These are phyloP conservation scores for Moniliophthora roreri DNA, from an alignment of 1,284 basidiomycete species.

Conservation along the genomic window DNA sequence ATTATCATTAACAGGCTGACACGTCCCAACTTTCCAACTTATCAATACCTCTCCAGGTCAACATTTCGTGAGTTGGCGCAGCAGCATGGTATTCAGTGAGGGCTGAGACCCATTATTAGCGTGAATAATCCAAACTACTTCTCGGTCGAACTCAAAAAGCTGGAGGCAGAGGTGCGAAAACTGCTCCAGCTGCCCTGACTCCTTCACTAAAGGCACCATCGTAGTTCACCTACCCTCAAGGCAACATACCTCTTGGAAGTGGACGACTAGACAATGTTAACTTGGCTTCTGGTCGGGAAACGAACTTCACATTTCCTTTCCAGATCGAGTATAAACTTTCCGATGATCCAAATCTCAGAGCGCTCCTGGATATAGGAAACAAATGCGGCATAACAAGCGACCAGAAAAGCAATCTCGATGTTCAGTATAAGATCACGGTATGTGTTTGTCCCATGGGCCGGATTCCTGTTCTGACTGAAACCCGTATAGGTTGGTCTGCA, in stretches of 20 bases:
- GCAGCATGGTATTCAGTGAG: background rate
- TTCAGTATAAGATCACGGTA: slow-evolving; percentile 73
- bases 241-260: slow-evolving; percentile 57
- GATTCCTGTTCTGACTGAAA: background rate
- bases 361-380: slow-evolving; percentile 64
- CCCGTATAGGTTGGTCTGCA: slow-evolving; percentile 53
- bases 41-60: slow-evolving; percentile 63
- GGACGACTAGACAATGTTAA: slow-evolving; percentile 63
- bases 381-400: slow-evolving; percentile 67
- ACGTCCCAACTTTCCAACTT: slow-evolving; percentile 44
- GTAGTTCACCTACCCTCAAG: slow-evolving; percentile 74
- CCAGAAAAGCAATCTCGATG: slow-evolving; percentile 51
- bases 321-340: slow-evolving; percentile 66
- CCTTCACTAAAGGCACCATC: slow-evolving; percentile 5
- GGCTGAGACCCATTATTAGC: slow-evolving; percentile 35
- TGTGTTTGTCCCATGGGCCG: slow-evolving; percentile 11
- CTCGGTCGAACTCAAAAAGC: slow-evolving; percentile 66
- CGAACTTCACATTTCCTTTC: slow-evolving; percentile 84
- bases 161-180: slow-evolving; percentile 58
- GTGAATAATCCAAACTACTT: slow-evolving; percentile 90
- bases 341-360: slow-evolving; percentile 54
- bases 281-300: slow-evolving; percentile 61
- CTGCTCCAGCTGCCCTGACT: background rate
- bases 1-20: slow-evolving; percentile 31
- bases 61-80: slow-evolving; percentile 56